Conservation (phyloP, 805 yeast genomes). For the Tetrapisispora arboricola region DNA sequence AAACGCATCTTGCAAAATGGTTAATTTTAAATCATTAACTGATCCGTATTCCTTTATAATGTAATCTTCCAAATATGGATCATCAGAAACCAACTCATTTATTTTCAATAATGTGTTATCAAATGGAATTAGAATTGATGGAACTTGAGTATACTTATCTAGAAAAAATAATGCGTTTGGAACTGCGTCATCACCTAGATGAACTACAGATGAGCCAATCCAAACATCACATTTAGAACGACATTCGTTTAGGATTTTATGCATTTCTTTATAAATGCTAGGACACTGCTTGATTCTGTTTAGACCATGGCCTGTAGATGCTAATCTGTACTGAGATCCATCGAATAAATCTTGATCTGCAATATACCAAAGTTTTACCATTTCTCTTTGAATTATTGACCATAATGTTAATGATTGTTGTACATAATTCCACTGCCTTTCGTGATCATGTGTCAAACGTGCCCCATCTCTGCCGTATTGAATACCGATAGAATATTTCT, state of each 20-base stretch:
- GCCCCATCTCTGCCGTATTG: conserved; percentile 59
- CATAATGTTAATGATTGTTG: conserved; percentile 64
- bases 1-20: conserved; percentile 33
- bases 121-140: conserved; percentile 64
- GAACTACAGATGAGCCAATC: conserved; percentile 77
- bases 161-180: conserved; percentile 73
- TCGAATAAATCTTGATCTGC: conserved; percentile 65
- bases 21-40: conserved; percentile 41
- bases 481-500: conserved; percentile 47
- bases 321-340: conserved; percentile 43
- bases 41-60: conserved; percentile 50
- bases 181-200: conserved; percentile 73
- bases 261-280: conserved; percentile 57
- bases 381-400: conserved; percentile 69
- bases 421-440: conserved; percentile 63
- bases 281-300: conserved; percentile 73
- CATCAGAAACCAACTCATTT: conserved; percentile 40
- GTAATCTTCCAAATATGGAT: conserved; percentile 39
- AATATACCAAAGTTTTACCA: conserved; percentile 66
- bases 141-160: conserved; percentile 74
- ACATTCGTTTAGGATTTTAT: conserved; percentile 53
- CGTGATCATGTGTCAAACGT: conserved; percentile 62
- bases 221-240: conserved; percentile 53
- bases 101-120: conserved; percentile 47
- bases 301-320: conserved; percentile 74